These are phyloP conservation scores for Fraxinus velutina DNA, from an alignment of 305 asterid genomes.

Conservation along the genomic window DNA sequence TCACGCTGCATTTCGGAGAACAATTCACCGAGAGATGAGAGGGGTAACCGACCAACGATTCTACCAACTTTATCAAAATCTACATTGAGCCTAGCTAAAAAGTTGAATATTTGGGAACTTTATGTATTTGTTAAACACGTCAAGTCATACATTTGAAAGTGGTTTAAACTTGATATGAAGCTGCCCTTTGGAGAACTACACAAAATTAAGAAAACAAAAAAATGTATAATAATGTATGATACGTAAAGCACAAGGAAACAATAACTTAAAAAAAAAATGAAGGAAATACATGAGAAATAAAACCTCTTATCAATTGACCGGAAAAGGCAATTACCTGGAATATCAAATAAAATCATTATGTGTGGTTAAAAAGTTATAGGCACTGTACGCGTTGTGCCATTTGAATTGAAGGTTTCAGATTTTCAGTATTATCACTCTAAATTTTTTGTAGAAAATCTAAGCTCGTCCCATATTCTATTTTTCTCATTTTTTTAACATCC, in stretches of 20 bases:
- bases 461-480: background rate
- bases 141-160: slow-evolving; percentile 61
- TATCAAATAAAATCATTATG: slow-evolving; percentile 75
- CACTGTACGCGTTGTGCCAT: background rate
- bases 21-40: background rate
- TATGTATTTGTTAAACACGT: background rate
- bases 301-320: slow-evolving; percentile 75
- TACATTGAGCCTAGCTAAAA: too few relatives aligned
- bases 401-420: background rate
- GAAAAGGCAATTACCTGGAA: slow-evolving; percentile 89
- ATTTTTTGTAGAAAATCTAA: background rate
- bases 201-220: slow-evolving; percentile 10
- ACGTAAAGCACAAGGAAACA: too few relatives aligned
- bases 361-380: too few relatives aligned
- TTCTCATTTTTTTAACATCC: background rate
- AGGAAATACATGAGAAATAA: slow-evolving; percentile 77
- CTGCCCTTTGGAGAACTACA: slow-evolving; percentile 70
- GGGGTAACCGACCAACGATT: too few relatives aligned
- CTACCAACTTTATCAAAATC: too few relatives aligned
- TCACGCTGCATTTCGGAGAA: background rate
- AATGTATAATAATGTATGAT: background rate
- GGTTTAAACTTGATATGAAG: slow-evolving; percentile 79
- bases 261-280: too few relatives aligned
- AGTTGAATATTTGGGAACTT: too few relatives aligned
- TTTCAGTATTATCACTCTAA: background rate